A percentile compares a stretch with the other conserved stretches of the same genome.
phyloP scores from a whole-genome alignment of 495 filamentous ascomycete genomes.

The Rhypophila decipiens region DNA sequence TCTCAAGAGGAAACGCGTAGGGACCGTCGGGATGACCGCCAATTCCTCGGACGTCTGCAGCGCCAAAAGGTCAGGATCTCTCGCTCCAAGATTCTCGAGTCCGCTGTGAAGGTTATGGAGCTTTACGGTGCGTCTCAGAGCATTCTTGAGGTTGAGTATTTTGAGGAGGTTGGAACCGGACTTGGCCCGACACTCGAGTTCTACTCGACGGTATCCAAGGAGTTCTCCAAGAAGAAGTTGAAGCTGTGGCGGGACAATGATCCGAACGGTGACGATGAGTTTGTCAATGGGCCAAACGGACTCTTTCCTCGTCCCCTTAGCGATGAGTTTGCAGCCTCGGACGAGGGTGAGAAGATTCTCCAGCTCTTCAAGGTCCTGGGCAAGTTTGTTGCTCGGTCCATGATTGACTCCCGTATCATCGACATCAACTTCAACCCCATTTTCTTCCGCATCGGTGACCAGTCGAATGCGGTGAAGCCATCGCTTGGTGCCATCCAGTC shows the following conservation, averaged over 20 bases:
- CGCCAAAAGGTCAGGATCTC: slow-evolving; percentile 98
- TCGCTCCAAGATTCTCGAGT: slow-evolving; percentile 85
- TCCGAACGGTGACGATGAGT: slow-evolving; percentile 66
- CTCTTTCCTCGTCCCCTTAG: slow-evolving; percentile 93
- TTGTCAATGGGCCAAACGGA: slow-evolving; percentile 77
- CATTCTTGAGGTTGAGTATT: slow-evolving; percentile 96
- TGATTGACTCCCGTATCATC: slow-evolving; percentile 97
- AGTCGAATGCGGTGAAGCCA: slow-evolving; percentile 63
- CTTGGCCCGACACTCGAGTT: slow-evolving; percentile 96
- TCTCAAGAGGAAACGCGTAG: slow-evolving; percentile 69
- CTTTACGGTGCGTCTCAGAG: slow-evolving; percentile 94
- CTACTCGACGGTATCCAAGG: slow-evolving; percentile 95
- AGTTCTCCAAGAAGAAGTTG: slow-evolving; percentile 93
- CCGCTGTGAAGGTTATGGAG: slow-evolving; percentile 99
- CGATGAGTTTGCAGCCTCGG: slow-evolving; percentile 62
- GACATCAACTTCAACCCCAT: slow-evolving; percentile 97
- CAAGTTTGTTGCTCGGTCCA: slow-evolving; percentile 95
- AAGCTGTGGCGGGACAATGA: slow-evolving; percentile 96
- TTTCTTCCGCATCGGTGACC: slow-evolving; percentile 91
- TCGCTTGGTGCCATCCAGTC: slow-evolving; percentile 88
- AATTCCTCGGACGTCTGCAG: slow-evolving; percentile 88
- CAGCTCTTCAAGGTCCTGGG: slow-evolving; percentile 90
- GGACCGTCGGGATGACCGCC: slow-evolving; percentile 80
- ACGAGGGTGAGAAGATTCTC: slow-evolving; percentile 75
- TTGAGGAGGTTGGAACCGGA: slow-evolving; percentile 96